Conservation (phyloP, 2,329 filamentous ascomycete species). For the Monilinia polystroma region DNA sequence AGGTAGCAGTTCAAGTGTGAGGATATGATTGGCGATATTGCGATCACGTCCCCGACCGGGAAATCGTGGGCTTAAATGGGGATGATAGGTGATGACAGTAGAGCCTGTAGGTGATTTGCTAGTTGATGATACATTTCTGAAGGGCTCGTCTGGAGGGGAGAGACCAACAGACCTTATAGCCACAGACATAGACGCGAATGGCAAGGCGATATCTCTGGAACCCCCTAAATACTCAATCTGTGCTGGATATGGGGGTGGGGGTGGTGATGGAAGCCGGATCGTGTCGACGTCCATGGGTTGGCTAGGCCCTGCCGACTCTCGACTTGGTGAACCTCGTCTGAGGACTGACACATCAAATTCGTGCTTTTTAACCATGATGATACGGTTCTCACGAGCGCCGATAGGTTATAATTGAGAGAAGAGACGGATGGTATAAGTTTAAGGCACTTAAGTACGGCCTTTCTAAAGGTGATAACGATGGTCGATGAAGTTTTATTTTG, state of each 20-base stretch:
- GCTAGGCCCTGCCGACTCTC: background rate
- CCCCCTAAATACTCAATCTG: background rate
- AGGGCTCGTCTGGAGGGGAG: background rate
- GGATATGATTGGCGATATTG: background rate
- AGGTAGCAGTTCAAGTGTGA: background rate
- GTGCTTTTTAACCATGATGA: conserved; percentile 1
- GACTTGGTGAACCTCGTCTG: background rate
- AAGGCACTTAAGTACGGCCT: background rate
- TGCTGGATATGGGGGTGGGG: conserved; percentile 3
- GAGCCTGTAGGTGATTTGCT: background rate
- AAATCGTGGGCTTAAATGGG: background rate
- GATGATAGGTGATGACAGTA: background rate
- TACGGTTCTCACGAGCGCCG: background rate
- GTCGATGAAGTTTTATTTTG: background rate
- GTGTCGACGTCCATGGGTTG: background rate
- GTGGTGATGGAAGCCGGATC: background rate
- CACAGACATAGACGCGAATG: background rate
- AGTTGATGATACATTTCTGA: background rate
- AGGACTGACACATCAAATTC: conserved; percentile 11
- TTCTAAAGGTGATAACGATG: background rate
- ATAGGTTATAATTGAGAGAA: background rate
- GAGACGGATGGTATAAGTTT: background rate
- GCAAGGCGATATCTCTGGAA: background rate
- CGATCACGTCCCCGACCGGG: background rate
- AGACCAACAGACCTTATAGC: background rate